These are phyloP conservation scores for Eutrema heterophyllum DNA, from an alignment of 345 rosid species.

Conservation along the genomic window DNA sequence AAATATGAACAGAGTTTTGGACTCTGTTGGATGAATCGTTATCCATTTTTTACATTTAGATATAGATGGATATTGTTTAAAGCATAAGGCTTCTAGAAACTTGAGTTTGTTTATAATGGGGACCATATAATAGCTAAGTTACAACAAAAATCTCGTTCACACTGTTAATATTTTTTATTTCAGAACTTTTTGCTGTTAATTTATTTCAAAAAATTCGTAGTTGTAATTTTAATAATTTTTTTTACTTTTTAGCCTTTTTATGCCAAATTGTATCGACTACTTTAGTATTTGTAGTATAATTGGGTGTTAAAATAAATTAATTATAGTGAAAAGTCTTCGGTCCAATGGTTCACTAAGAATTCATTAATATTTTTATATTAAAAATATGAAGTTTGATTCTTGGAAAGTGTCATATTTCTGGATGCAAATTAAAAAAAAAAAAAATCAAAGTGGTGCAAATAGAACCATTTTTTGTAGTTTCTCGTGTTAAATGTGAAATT, in stretches of 20 bases:
- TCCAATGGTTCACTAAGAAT: too few relatives aligned
- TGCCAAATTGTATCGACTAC: too few relatives aligned
- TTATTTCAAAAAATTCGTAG: background rate
- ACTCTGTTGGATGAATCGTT: conserved; percentile 1
- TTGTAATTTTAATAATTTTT: background rate
- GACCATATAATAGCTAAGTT: conserved; percentile 8
- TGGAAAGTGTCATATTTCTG: too few relatives aligned
- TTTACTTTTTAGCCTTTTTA: background rate
- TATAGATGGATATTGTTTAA: conserved; percentile 6
- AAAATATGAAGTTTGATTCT: too few relatives aligned
- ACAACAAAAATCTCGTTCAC: conserved; percentile 1
- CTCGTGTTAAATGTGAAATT: too few relatives aligned
- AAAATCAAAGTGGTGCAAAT: too few relatives aligned
- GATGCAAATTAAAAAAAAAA: too few relatives aligned
- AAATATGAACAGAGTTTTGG: conserved; percentile 15
- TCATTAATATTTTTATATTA: too few relatives aligned
- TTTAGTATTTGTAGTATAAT: too few relatives aligned
- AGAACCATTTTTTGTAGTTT: too few relatives aligned
- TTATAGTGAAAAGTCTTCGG: too few relatives aligned
- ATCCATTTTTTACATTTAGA: conserved; percentile 7
- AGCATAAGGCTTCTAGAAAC: conserved; percentile 24
- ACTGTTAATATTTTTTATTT: background rate
- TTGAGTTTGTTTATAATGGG: conserved; percentile 4
- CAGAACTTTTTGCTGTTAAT: background rate
- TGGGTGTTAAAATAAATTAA: too few relatives aligned